These are phyloP conservation scores for Globisporangium cederbergense DNA, from an alignment of 352 stramenopile genomes.

Conservation along the genomic window DNA sequence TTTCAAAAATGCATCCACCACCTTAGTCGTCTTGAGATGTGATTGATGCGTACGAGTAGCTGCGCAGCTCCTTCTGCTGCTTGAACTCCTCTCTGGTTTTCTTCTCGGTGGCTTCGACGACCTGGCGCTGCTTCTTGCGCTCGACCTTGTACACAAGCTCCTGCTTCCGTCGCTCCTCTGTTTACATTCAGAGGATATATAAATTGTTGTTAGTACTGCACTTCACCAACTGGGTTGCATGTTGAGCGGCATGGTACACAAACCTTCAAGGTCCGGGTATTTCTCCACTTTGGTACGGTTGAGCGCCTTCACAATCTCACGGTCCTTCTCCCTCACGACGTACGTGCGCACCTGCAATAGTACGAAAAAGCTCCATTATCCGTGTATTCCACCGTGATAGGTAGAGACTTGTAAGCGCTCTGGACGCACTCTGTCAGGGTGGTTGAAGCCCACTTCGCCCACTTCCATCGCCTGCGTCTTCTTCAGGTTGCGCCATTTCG, in stretches of 20 bases:
- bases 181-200: conserved; percentile 2
- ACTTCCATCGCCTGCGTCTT: conserved; percentile 90
- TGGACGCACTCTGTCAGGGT: conserved; percentile 51
- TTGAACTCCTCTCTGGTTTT: conserved; percentile 60
- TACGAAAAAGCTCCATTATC: conserved; percentile 12
- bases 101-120: conserved; percentile 43
- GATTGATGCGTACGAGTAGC: conserved; percentile 53
- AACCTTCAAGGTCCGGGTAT: conserved; percentile 78
- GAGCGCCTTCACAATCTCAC: conserved; percentile 82
- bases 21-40: neutral
- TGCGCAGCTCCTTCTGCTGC: conserved; percentile 72
- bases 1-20: too few species aligned
- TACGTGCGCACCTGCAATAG: conserved; percentile 59
- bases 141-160: conserved; percentile 71
- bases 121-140: conserved; percentile 64
- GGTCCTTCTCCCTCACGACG: conserved; percentile 79
- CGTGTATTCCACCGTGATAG: neutral
- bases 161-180: conserved; percentile 61
- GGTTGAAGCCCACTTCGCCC: conserved; percentile 86
- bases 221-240: neutral
- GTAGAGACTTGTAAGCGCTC: neutral
- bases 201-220: neutral
- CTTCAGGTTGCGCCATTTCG: conserved; percentile 90
- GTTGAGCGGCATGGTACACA: neutral
- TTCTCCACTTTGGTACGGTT: conserved; percentile 83